phyloP scores from a whole-genome alignment of 495 filamentous ascomycete species.

The Xylaria curta region DNA sequence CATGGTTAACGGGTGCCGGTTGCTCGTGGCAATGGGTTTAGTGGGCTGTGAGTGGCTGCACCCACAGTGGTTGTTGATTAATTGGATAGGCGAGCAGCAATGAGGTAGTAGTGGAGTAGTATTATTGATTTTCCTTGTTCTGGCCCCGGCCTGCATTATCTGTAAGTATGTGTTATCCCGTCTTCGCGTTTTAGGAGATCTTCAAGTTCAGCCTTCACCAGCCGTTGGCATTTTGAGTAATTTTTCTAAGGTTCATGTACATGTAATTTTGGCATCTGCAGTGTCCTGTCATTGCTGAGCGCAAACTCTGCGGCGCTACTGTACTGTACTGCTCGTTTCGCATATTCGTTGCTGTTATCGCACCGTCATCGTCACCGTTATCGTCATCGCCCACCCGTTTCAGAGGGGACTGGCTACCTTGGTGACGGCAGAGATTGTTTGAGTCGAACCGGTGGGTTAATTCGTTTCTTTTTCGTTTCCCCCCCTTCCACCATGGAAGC shows the following conservation, averaged over 20 bases:
- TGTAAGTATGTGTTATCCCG: neutral
- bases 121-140: slow-evolving; percentile 21
- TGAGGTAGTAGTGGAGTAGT: slow-evolving; percentile 14
- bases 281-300: neutral
- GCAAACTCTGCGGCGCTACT: neutral
- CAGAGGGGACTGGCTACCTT: neutral
- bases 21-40: slow-evolving; percentile 28
- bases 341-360: neutral
- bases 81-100: neutral
- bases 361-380: slow-evolving; percentile 17
- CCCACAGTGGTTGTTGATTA: slow-evolving; percentile 18
- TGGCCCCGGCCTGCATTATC: neutral
- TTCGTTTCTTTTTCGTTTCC: neutral
- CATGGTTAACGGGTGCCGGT: slow-evolving; percentile 2
- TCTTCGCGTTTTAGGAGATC: slow-evolving; percentile 4
- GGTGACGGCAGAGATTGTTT: slow-evolving; percentile 8
- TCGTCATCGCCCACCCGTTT: neutral
- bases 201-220: neutral
- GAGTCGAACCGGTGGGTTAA: slow-evolving; percentile 10
- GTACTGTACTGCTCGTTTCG: neutral
- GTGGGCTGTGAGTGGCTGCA: slow-evolving; percentile 21
- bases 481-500: neutral
- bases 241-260: slow-evolving; percentile 6
- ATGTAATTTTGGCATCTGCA: slow-evolving; percentile 3
- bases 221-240: neutral